A percentile compares a stretch with the other conserved stretches of the same genome.
These are phyloP conservation scores for Teratosphaeria pseudoeucalypti DNA, from an alignment of 2,329 filamentous ascomycete species.

Conservation along the genomic window DNA sequence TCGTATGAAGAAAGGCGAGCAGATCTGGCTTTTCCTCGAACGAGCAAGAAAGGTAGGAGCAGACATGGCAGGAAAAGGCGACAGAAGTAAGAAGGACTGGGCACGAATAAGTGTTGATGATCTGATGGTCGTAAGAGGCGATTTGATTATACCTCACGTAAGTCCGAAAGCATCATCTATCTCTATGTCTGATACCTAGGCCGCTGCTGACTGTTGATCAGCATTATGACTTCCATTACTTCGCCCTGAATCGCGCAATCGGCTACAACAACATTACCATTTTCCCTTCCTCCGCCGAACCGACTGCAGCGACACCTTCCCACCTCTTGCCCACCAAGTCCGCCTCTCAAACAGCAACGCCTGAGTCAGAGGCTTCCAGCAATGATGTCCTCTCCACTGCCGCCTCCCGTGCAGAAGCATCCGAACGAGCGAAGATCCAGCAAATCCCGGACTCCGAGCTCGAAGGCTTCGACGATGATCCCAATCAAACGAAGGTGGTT, in stretches of 20 bases:
- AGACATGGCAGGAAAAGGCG: conserved; percentile 59
- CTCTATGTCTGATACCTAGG: not conserved
- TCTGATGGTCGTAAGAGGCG: conserved; percentile 81
- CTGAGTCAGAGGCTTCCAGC: not conserved
- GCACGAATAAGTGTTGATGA: conserved; percentile 90
- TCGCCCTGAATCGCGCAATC: conserved; percentile 76
- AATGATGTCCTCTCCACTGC: conserved; percentile 13
- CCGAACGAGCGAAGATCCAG: conserved; percentile 2
- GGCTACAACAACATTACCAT: conserved; percentile 60
- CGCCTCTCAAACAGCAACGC: conserved; percentile 1
- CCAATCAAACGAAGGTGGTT: conserved; percentile 80
- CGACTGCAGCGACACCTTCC: conserved; percentile 33
- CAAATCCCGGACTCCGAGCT: conserved; percentile 29
- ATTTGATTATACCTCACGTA: conserved; percentile 89
- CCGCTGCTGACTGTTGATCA: conserved; percentile 30
- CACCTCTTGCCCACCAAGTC: conserved; percentile 15
- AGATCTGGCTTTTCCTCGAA: conserved; percentile 86
- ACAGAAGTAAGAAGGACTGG: conserved; percentile 69
- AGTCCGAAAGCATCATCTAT: conserved; percentile 29
- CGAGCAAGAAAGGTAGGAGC: conserved; percentile 84
- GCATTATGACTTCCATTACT: conserved; percentile 97
- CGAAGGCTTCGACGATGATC: conserved; percentile 71
- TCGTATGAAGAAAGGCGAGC: conserved; percentile 85
- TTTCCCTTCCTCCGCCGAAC: conserved; percentile 61
- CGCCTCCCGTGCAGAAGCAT: conserved; percentile 12